Evolutionary conservation across 2,329 filamentous ascomycete genomes (phyloP).

Genomic region (Reticulascus tulasneorum): DNA sequence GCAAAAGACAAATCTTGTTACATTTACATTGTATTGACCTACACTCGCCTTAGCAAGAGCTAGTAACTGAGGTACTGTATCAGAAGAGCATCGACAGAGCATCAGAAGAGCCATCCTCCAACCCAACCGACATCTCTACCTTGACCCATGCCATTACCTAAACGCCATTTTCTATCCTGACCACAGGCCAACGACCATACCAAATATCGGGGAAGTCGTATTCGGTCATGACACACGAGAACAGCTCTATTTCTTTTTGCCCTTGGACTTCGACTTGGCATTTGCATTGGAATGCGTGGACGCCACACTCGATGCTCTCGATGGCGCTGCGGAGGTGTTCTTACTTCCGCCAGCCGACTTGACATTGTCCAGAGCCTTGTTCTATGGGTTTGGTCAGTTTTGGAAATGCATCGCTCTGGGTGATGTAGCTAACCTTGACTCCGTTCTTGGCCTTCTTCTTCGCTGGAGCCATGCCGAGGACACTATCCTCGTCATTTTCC

Average conservation of each 20-base stretch:
- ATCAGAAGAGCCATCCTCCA: too few species aligned
- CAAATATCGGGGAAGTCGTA: slow-evolving; percentile 2
- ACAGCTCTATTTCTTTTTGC: slow-evolving; percentile 46
- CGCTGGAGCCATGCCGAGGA: slow-evolving; percentile 74
- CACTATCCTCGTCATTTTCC: slow-evolving; percentile 77
- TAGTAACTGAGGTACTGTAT: too few species aligned
- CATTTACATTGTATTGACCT: too few species aligned
- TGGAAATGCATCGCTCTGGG: not conserved
- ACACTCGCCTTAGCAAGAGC: too few species aligned
- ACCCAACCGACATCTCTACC: too few species aligned
- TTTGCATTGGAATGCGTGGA: slow-evolving; percentile 59
- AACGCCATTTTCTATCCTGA: slow-evolving; percentile 12
- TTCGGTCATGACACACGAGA: slow-evolving; percentile 2
- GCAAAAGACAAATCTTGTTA: too few species aligned
- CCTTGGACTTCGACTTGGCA: slow-evolving; percentile 40
- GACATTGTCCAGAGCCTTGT: slow-evolving; percentile 87
- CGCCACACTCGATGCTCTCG: slow-evolving; percentile 81
- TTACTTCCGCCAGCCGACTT: slow-evolving; percentile 70
- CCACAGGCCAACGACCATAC: slow-evolving; percentile 3
- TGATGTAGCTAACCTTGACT: slow-evolving; percentile 65
- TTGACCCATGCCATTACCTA: too few species aligned
- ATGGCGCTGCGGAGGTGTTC: slow-evolving; percentile 70
- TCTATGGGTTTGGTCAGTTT: slow-evolving; percentile 48
- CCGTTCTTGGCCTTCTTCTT: slow-evolving; percentile 94
- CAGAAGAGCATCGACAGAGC: too few species aligned